phyloP scores from a whole-genome alignment of 2,329 filamentous ascomycete species.

The Ramularia endophylla region DNA sequence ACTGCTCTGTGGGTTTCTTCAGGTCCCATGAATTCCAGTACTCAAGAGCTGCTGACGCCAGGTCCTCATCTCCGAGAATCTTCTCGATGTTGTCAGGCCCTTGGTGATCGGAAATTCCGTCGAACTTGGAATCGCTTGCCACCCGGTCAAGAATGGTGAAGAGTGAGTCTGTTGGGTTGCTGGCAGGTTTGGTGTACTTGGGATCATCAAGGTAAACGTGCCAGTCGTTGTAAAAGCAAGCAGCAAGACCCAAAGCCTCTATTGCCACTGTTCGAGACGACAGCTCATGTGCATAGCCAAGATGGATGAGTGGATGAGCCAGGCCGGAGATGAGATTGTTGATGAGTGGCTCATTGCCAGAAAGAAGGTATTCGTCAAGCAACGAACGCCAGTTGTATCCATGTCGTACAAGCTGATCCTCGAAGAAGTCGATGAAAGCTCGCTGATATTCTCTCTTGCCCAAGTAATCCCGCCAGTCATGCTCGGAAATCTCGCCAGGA shows the following conservation, averaged over 20 bases:
- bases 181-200: slow-evolving; percentile 60
- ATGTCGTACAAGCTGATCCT: slow-evolving; percentile 73
- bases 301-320: slow-evolving; percentile 86
- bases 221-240: slow-evolving; percentile 52
- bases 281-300: slow-evolving; percentile 90
- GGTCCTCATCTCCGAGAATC: slow-evolving; percentile 64
- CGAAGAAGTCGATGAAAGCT: slow-evolving; percentile 91
- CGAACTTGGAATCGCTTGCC: slow-evolving; percentile 61
- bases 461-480: slow-evolving; percentile 82
- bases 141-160: slow-evolving; percentile 68
- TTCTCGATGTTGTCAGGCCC: slow-evolving; percentile 58
- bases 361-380: slow-evolving; percentile 68
- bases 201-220: slow-evolving; percentile 65
- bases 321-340: slow-evolving; percentile 74
- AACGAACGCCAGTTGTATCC: slow-evolving; percentile 81
- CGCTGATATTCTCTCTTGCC: slow-evolving; percentile 79
- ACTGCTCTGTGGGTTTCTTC: slow-evolving; percentile 63
- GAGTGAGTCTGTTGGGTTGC: slow-evolving; percentile 55
- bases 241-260: slow-evolving; percentile 71
- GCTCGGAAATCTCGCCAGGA: slow-evolving; percentile 72
- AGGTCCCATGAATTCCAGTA: slow-evolving; percentile 90
- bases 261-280: slow-evolving; percentile 79
- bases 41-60: slow-evolving; percentile 66
- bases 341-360: slow-evolving; percentile 68
- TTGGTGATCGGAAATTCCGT: slow-evolving; percentile 55